Conservation (phyloP, 2,329 filamentous ascomycete genomes). For the Botrytis deweyae region DNA sequence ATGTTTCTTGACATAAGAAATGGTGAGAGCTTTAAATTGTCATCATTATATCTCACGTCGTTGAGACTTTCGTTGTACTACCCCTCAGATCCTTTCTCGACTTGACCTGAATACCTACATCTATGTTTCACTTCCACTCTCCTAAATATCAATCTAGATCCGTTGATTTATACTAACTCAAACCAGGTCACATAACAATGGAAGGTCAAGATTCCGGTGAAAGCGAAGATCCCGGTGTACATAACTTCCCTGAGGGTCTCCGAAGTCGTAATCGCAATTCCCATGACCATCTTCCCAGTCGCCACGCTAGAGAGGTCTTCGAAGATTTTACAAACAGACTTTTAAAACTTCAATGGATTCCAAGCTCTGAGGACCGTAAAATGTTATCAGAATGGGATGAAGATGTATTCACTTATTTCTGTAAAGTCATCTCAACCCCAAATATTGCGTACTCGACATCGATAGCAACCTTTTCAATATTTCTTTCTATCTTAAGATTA, state of each 20-base stretch:
- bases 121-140: background rate
- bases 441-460: background rate
- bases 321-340: conserved; percentile 21
- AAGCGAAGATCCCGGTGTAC: background rate
- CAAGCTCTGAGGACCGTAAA: background rate
- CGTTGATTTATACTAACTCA: background rate
- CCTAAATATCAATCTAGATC: background rate
- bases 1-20: conserved; percentile 14
- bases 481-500: background rate
- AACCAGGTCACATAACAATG: conserved; percentile 11
- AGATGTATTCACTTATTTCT: background rate
- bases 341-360: conserved; percentile 26
- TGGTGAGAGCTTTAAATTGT: background rate
- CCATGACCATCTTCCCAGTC: conserved; percentile 17
- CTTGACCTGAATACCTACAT: no score
- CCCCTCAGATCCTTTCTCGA: background rate
- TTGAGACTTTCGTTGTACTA: background rate
- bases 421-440: background rate
- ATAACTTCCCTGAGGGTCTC: no score
- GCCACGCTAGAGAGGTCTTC: conserved; percentile 21
- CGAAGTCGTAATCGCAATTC: background rate
- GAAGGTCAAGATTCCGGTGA: background rate
- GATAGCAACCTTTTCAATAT: background rate
- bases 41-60: background rate
- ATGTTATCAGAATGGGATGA: background rate